Evolutionary conservation across 2,329 filamentous ascomycete genomes (phyloP).

Genomic region (Fulvia fulva): DNA sequence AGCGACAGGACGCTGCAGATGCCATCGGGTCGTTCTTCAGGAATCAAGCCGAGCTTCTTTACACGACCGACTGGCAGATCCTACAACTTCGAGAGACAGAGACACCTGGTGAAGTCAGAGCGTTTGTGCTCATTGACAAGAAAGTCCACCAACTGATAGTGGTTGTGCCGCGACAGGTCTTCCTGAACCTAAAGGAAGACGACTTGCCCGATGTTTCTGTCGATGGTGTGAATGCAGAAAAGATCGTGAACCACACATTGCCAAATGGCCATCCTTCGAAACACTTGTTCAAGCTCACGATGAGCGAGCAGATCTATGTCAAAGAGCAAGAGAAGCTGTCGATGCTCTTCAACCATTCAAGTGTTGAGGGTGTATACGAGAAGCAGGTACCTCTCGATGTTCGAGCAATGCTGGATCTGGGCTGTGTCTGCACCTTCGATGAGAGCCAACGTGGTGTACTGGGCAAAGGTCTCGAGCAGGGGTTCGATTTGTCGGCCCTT

Average conservation of each 20-base stretch:
- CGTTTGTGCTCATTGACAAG: conserved; percentile 87
- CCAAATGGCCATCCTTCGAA: conserved; percentile 93
- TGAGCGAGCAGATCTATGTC: conserved; percentile 83
- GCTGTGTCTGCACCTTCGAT: conserved; percentile 90
- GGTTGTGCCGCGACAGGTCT: conserved; percentile 83
- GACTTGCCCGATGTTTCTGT: conserved; percentile 87
- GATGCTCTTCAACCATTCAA: conserved; percentile 81
- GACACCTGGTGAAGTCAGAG: conserved; percentile 77
- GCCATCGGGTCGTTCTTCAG: conserved; percentile 72
- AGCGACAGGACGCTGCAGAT: conserved; percentile 58
- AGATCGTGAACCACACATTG: conserved; percentile 86
- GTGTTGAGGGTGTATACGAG: conserved; percentile 96
- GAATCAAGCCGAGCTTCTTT: conserved; percentile 85
- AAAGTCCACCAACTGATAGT: conserved; percentile 87
- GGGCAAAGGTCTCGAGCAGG: conserved; percentile 86
- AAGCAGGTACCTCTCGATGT: conserved; percentile 84
- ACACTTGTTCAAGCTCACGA: conserved; percentile 89
- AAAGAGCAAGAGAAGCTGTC: conserved; percentile 79
- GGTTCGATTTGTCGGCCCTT: conserved; percentile 80
- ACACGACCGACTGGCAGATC: conserved; percentile 92
- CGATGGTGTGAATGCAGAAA: conserved; percentile 80
- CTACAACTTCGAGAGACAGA: conserved; percentile 81
- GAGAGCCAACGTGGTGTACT: conserved; percentile 84
- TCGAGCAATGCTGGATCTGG: conserved; percentile 81
- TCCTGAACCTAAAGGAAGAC: conserved; percentile 83